Percentiles rank a stretch among this genome's conserved stretches.
Evolutionary conservation across 192 early-diverging fungal species (phyloP).

Genomic region (Umbelopsis vinacea): DNA sequence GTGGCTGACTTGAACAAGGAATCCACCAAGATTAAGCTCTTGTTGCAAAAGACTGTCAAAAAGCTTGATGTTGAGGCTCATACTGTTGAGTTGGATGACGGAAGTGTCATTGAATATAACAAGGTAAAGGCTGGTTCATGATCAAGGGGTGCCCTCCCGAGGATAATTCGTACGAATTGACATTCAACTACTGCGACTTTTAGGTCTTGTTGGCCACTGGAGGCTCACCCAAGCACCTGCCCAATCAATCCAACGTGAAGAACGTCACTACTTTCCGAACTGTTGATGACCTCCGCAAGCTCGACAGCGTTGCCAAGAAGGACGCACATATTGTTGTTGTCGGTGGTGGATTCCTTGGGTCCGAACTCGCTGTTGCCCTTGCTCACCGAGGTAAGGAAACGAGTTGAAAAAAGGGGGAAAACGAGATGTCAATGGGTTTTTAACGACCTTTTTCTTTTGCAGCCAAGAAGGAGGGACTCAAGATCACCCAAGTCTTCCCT

Average conservation of each 20-base stretch:
- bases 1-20: conserved; percentile 46
- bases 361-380: conserved; percentile 62
- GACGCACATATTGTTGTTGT: conserved; percentile 58
- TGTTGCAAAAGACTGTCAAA: conserved; percentile 49
- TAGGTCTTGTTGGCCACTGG: conserved; percentile 66
- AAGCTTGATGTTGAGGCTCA: conserved; percentile 56
- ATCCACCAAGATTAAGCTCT: conserved; percentile 48
- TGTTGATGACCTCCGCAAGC: conserved; percentile 55
- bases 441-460: not conserved
- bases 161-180: not conserved
- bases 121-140: conserved; percentile 29
- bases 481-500: conserved; percentile 66
- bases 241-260: conserved; percentile 35
- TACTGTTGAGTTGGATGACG: conserved; percentile 54
- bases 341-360: conserved; percentile 71
- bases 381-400: conserved; percentile 44
- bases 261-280: conserved; percentile 62
- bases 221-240: conserved; percentile 56
- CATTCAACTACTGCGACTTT: not conserved
- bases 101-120: conserved; percentile 54
- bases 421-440: not conserved
- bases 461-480: conserved; percentile 47
- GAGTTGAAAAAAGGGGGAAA: not conserved
- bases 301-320: conserved; percentile 48
- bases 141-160: no score